Evolutionary conservation across 495 filamentous ascomycete genomes (phyloP).

Genomic region (Astrothelium subdiscretum): DNA sequence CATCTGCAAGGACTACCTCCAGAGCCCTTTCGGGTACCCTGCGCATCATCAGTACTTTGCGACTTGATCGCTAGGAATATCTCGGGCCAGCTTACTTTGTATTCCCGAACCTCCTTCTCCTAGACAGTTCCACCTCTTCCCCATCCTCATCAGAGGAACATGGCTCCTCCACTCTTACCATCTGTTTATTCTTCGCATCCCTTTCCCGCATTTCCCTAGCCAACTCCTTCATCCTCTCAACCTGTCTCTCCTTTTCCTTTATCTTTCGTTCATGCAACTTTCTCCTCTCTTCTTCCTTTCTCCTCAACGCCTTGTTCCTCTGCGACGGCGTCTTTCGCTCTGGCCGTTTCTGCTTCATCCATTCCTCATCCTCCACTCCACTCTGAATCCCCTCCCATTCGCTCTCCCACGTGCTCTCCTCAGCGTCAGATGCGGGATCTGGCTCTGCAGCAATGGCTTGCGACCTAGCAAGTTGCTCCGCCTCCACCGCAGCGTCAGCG

Average conservation of each 20-base stretch:
- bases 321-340: slow-evolving; percentile 76
- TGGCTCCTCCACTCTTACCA: slow-evolving; percentile 18
- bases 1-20: slow-evolving; percentile 84
- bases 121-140: slow-evolving; percentile 45
- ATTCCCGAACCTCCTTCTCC: slow-evolving; percentile 68
- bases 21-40: slow-evolving; percentile 67
- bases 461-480: slow-evolving; percentile 33
- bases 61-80: neutral
- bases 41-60: neutral
- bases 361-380: slow-evolving; percentile 41
- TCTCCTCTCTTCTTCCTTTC: slow-evolving; percentile 72
- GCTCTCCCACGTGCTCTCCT: slow-evolving; percentile 83
- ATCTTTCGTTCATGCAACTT: slow-evolving; percentile 58
- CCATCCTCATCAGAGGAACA: slow-evolving; percentile 41
- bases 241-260: slow-evolving; percentile 58
- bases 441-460: slow-evolving; percentile 26
- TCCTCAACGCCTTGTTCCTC: slow-evolving; percentile 72
- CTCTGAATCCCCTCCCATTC: slow-evolving; percentile 40
- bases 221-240: slow-evolving; percentile 52
- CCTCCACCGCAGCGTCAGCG: slow-evolving; percentile 52
- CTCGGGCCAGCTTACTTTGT: slow-evolving; percentile 36
- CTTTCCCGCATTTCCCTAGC: slow-evolving; percentile 48
- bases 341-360: slow-evolving; percentile 56
- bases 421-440: slow-evolving; percentile 52
- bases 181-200: slow-evolving; percentile 31